phyloP scores from a whole-genome alignment of 495 filamentous ascomycete genomes.

The Daldinia loculata region DNA sequence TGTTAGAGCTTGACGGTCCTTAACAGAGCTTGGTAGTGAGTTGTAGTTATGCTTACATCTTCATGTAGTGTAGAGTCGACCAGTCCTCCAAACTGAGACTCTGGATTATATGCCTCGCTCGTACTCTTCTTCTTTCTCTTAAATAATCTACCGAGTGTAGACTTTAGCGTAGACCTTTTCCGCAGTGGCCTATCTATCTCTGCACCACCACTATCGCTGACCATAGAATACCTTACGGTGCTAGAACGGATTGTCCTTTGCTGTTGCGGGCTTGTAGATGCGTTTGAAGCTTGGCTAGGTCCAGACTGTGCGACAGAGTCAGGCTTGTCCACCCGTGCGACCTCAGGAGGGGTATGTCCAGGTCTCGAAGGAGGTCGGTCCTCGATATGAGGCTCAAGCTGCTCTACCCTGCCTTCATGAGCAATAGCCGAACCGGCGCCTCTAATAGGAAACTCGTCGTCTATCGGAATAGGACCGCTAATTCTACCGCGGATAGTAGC shows the following conservation, averaged over 20 bases:
- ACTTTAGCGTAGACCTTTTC: constrained; percentile 61
- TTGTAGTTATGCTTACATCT: constrained; percentile 22
- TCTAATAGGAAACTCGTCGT: constrained; percentile 61
- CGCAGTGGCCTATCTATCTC: constrained; percentile 51
- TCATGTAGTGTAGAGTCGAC: constrained; percentile 23
- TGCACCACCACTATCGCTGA: constrained; percentile 53
- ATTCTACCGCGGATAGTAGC: constrained; percentile 59
- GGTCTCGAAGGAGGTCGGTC: constrained; percentile 54
- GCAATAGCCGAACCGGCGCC: constrained; percentile 49
- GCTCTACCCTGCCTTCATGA: constrained; percentile 27
- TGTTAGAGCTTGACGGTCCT: constrained; percentile 3
- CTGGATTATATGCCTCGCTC: constrained; percentile 30
- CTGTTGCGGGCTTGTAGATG: constrained; percentile 32
- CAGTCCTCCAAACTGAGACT: constrained; percentile 32
- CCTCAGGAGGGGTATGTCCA: constrained; percentile 47
- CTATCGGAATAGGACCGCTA: constrained; percentile 61
- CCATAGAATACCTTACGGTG: constrained; percentile 51
- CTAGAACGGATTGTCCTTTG: constrained; percentile 50
- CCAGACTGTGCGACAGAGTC: constrained; percentile 41
- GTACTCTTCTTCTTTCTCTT: constrained; percentile 57
- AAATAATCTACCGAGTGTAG: constrained; percentile 60
- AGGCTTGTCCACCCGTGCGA: constrained; percentile 41
- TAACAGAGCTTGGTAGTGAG: neutral
- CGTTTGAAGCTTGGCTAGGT: constrained; percentile 43
- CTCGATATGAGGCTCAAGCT: constrained; percentile 36